phyloP scores from a whole-genome alignment of 2,329 filamentous ascomycete genomes.

The Fusarium abutilonis region DNA sequence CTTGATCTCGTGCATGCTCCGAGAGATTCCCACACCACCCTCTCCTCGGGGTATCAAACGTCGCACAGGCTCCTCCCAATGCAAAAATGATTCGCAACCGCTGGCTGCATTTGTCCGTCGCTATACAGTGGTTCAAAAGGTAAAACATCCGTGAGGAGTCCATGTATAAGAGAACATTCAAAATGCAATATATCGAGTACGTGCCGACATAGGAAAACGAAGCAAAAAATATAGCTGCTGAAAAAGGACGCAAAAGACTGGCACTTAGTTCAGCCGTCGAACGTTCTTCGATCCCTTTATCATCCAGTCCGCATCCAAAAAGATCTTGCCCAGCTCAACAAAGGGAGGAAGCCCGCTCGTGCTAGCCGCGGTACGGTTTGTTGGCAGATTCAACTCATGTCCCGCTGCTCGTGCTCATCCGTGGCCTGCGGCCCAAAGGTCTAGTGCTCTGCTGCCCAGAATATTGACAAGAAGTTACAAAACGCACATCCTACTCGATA shows the following conservation, averaged over 20 bases:
- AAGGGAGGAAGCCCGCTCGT: constrained; percentile 33
- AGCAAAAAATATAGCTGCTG: constrained; percentile 29
- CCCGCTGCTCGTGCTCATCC: constrained; percentile 31
- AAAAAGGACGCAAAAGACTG: constrained; percentile 31
- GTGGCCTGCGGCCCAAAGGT: constrained; percentile 34
- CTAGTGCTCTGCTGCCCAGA: constrained; percentile 42
- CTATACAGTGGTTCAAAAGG: constrained; percentile 23
- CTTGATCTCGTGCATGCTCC: constrained; percentile 24
- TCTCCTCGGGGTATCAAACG: constrained; percentile 35
- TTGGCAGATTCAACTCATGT: constrained; percentile 23
- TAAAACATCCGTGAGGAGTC: constrained; percentile 20
- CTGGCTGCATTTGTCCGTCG: constrained; percentile 29
- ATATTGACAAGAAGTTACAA: constrained; percentile 52
- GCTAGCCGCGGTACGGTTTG: constrained; percentile 13
- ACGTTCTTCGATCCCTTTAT: constrained; percentile 31
- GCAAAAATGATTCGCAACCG: constrained; percentile 27
- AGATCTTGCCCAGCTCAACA: constrained; percentile 37
- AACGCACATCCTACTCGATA: constrained; percentile 38
- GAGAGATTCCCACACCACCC: constrained; percentile 29
- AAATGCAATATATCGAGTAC: constrained; percentile 37
- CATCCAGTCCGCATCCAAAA: constrained; percentile 36
- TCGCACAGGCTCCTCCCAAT: constrained; percentile 30
- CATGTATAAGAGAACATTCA: constrained; percentile 26
- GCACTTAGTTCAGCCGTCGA: constrained; percentile 29
- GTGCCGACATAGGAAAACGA: constrained; percentile 37